phyloP scores from a whole-genome alignment of 2,329 filamentous ascomycete genomes.

The Zasmidium cellare region DNA sequence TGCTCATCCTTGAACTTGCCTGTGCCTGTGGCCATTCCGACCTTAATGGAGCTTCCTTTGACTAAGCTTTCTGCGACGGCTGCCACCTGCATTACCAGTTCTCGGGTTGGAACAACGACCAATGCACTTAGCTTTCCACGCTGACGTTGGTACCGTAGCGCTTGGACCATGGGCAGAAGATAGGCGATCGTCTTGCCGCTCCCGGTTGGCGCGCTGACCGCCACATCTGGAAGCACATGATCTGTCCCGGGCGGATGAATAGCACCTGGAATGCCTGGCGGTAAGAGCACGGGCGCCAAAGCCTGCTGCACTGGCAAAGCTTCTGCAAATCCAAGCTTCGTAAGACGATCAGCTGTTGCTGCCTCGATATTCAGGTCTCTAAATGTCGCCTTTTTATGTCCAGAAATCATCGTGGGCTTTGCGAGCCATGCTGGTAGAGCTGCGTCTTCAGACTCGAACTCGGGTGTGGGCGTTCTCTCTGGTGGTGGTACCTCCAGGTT shows the following conservation, averaged over 20 bases:
- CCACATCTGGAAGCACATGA: conserved; percentile 63
- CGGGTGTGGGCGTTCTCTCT: conserved; percentile 5
- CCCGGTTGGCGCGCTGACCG: conserved; percentile 89
- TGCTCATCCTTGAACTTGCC: conserved; percentile 70
- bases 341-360: conserved; percentile 62
- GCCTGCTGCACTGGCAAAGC: conserved; percentile 80
- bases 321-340: conserved; percentile 66
- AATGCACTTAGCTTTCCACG: conserved; percentile 72
- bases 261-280: conserved; percentile 47
- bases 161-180: conserved; percentile 78
- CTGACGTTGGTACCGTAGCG: conserved; percentile 62
- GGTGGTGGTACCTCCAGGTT: conserved; percentile 62
- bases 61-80: conserved; percentile 72
- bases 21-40: conserved; percentile 81
- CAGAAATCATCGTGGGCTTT: conserved; percentile 68
- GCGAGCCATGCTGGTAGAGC: conserved; percentile 80
- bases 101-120: conserved; percentile 82
- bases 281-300: conserved; percentile 74
- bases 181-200: conserved; percentile 96
- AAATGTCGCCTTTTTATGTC: conserved; percentile 63
- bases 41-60: conserved; percentile 68
- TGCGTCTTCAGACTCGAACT: conserved; percentile 60
- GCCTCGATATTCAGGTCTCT: conserved; percentile 62
- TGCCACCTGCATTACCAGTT: conserved; percentile 73
- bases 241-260: conserved; percentile 28